Percentiles rank a stretch among this genome's conserved stretches.
Conservation (phyloP, 805 yeast genomes). For the Candida pseudofarinosa region DNA sequence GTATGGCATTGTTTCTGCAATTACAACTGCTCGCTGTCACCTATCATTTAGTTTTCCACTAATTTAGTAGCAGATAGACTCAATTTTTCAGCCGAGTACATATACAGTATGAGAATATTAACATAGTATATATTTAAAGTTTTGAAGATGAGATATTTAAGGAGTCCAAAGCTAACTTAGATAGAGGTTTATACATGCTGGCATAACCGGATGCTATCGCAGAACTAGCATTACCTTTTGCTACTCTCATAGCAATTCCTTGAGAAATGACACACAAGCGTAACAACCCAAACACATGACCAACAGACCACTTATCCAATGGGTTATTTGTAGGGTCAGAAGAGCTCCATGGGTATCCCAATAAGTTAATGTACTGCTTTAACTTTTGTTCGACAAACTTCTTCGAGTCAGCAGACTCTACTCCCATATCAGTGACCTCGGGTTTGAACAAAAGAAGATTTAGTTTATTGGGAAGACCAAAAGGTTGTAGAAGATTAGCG, state of each 20-base stretch:
- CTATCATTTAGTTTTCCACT: no score
- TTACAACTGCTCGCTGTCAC: no score
- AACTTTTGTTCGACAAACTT: conserved; percentile 22
- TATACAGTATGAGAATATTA: no score
- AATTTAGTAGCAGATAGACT: no score
- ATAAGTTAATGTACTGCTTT: conserved; percentile 17
- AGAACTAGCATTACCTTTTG: conserved; percentile 51
- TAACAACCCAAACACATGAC: conserved; percentile 52
- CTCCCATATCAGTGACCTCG: conserved; percentile 26
- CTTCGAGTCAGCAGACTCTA: conserved; percentile 24
- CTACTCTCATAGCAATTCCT: conserved; percentile 55
- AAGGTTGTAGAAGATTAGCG: conserved; percentile 56
- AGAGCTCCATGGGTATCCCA: conserved; percentile 28
- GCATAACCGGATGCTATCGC: conserved; percentile 45
- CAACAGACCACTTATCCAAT: conserved; percentile 44
- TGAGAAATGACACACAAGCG: conserved; percentile 56
- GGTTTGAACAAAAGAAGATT: conserved; percentile 28
- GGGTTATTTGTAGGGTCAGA: conserved; percentile 41
- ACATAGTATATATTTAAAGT: no score
- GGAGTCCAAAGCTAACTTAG: conserved; percentile 24
- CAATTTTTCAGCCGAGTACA: no score
- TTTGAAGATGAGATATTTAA: conserved; percentile 7
- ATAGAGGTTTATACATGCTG: conserved; percentile 26
- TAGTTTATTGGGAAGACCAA: conserved; percentile 38
- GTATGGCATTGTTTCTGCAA: background rate